Conservation (phyloP, 2,329 filamentous ascomycete genomes). For the Calcarisporium arbuscula region DNA sequence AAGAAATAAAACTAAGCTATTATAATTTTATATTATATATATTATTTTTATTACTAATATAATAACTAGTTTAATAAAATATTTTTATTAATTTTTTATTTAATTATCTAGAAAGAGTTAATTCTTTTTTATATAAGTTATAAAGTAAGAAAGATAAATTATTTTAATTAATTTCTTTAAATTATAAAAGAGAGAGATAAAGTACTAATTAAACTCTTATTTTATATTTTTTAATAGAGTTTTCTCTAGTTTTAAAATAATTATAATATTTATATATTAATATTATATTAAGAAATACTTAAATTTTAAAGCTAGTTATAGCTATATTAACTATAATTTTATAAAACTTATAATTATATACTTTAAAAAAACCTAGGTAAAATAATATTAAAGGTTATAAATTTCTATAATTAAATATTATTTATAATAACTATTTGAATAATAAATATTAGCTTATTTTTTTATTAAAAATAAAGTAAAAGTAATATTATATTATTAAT, state of each 20-base stretch:
- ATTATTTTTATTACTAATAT: not conserved
- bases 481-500: too few species aligned
- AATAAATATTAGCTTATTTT: too few species aligned
- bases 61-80: not conserved
- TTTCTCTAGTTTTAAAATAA: not conserved
- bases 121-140: not conserved
- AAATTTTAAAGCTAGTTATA: conserved; percentile 6
- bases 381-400: too few species aligned
- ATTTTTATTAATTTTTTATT: not conserved
- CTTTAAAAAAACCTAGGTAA: too few species aligned
- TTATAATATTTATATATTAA: conserved; percentile 7
- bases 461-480: too few species aligned
- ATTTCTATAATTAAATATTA: too few species aligned
- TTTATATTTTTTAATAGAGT: conserved; percentile 1
- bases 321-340: conserved; percentile 1
- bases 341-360: conserved; percentile 8
- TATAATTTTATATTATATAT: not conserved
- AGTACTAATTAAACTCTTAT: not conserved
- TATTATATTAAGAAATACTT: conserved; percentile 3
- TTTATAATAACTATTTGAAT: too few species aligned
- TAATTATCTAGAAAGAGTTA: not conserved
- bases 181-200: conserved; percentile 1
- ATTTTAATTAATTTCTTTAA: too few species aligned
- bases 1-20: not conserved
- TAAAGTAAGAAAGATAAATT: not conserved